phyloP scores from a whole-genome alignment of 1,284 basidiomycete genomes.

The Neonothopanus nambi region DNA sequence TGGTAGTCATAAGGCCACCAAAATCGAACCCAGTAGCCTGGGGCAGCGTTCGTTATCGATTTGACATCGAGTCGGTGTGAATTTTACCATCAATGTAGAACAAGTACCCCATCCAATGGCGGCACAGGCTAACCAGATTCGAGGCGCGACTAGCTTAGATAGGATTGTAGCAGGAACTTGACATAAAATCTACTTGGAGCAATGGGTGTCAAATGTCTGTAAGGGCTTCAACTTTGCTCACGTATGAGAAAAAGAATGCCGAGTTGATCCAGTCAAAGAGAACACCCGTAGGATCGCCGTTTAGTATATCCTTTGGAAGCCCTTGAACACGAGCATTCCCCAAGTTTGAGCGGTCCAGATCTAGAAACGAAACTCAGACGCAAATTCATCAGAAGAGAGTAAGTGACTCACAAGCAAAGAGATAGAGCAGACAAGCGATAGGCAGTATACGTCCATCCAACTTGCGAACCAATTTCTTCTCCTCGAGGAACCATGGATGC shows the following conservation, averaged over 20 bases:
- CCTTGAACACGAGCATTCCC: slow-evolving; percentile 75
- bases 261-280: slow-evolving; percentile 77
- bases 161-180: slow-evolving; percentile 69
- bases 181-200: slow-evolving; percentile 53
- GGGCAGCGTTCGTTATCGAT: neutral
- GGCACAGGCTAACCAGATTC: slow-evolving; percentile 63
- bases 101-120: slow-evolving; percentile 72
- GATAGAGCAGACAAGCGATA: slow-evolving; percentile 68
- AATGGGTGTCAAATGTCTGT: neutral
- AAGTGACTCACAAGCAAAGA: slow-evolving; percentile 67
- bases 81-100: slow-evolving; percentile 66
- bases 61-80: neutral
- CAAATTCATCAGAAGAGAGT: slow-evolving; percentile 7
- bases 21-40: slow-evolving; percentile 63
- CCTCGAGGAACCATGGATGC: slow-evolving; percentile 34
- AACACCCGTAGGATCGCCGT: slow-evolving; percentile 65
- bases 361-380: slow-evolving; percentile 33
- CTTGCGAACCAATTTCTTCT: slow-evolving; percentile 61
- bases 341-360: slow-evolving; percentile 72
- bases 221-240: slow-evolving; percentile 32
- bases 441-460: slow-evolving; percentile 70
- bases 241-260: slow-evolving; percentile 76
- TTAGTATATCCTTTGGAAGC: slow-evolving; percentile 59
- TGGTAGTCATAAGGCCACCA: slow-evolving; percentile 54
- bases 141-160: slow-evolving; percentile 68